Base-by-base conservation (phyloP, 192 early-diverging fungal genomes). In the Coemansia sp. region DNA sequence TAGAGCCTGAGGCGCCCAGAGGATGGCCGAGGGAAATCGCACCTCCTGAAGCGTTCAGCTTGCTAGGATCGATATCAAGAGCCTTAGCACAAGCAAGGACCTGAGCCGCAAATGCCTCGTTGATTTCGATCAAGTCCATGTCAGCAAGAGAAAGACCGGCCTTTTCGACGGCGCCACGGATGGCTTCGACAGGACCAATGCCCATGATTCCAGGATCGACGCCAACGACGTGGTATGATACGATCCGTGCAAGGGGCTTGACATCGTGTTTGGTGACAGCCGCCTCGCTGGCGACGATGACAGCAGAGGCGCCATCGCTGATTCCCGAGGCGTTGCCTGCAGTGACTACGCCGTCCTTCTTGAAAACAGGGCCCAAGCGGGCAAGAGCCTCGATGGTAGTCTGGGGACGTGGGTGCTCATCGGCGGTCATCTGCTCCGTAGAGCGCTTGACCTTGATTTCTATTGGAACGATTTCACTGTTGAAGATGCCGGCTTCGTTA, bases 21-120 rank as follows among this genome's bases (percentile, higher is more conserved):
- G 94, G 96, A 72, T 98, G 96, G 61, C 93, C 91, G 9, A 96
- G 61, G 24, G 94, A 91, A 81, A 95, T 94, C 41, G 93, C 91
- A 62, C 96, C 96, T 53, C 96, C 96, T 47, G 92, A 89, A 39
- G 83, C 61, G 75, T 98, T 98, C 44, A 89, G 82, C 64, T 85
- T 92, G 30, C 57, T 73, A 18, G 83, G 84, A 57, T 94, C 87
- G 23, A 95, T 69, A 10, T 90, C 90, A 19, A 98, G 81, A 55
- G 91, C 93, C 82, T 90, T 91, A 61, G 88, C 88, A 19, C 93
- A 91, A 15, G 94, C 86, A 47, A 97, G 71, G 66, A 89, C 90
- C 71, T 96, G 94, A 15, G 88, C 87, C 42, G 92, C 92, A 78
- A 98, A 98, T n/a, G 96, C 96, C 81, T 98, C 96, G 75, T 98